These are phyloP conservation scores for Flueggea neowawraea DNA, from an alignment of 441 rosid genomes.

Conservation along the genomic window DNA sequence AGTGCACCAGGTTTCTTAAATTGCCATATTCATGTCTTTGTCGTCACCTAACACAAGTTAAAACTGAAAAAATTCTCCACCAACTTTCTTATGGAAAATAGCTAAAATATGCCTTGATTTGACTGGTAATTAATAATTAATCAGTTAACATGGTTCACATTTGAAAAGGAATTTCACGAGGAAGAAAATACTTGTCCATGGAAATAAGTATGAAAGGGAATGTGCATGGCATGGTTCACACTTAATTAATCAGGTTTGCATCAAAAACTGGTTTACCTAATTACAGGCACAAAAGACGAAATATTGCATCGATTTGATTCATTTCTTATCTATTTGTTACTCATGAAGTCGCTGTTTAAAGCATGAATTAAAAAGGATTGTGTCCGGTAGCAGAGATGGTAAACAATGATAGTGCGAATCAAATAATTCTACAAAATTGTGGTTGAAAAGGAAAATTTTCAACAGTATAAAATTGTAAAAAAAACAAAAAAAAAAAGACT, in stretches of 20 bases:
- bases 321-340: slow-evolving; percentile 18
- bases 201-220: slow-evolving; percentile 1
- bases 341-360: slow-evolving; percentile 6
- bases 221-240: too few relatives aligned
- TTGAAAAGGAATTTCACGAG: slow-evolving; percentile 7
- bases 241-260: slow-evolving; percentile 1
- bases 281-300: slow-evolving; percentile 26
- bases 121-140: slow-evolving; percentile 5
- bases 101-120: slow-evolving; percentile 4
- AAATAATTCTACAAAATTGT: slow-evolving; percentile 7
- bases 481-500: slow-evolving; percentile 14
- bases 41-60: too few relatives aligned
- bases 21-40: too few relatives aligned
- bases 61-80: background rate
- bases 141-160: slow-evolving; percentile 8
- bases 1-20: too few relatives aligned
- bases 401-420: slow-evolving; percentile 14
- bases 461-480: slow-evolving; percentile 13
- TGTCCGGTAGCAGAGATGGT: too few relatives aligned
- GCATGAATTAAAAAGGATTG: slow-evolving; percentile 16
- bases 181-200: slow-evolving; percentile 7
- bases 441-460: slow-evolving; percentile 13
- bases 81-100: too few relatives aligned
- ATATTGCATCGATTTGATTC: slow-evolving; percentile 26
- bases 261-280: slow-evolving; percentile 27